Conservation (phyloP, 169 alveolate genomes). For the Amoebophrya sp. region DNA sequence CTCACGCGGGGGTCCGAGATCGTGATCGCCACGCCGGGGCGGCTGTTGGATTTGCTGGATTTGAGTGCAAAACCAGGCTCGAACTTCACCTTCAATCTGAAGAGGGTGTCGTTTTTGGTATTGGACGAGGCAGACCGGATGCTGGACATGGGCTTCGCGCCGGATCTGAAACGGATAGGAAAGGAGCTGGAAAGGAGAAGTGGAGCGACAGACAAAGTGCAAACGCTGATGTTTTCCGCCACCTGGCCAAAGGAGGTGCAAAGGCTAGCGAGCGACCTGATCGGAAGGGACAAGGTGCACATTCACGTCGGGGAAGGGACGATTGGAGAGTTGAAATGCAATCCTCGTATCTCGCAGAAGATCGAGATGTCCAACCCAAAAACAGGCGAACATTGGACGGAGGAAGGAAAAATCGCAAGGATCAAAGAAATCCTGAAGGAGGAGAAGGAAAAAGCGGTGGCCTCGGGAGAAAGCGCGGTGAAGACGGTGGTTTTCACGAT, state of each 20-base stretch:
- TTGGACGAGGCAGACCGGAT: conserved; percentile 97
- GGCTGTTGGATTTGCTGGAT: conserved; percentile 83
- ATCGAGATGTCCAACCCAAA: not conserved
- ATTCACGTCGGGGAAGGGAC: conserved; percentile 66
- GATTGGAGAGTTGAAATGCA: not conserved
- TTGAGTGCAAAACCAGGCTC: conserved; percentile 60
- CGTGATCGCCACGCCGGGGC: conserved; percentile 69
- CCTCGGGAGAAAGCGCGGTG: not conserved
- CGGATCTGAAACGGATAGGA: conserved; percentile 76
- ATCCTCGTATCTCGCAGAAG: not conserved
- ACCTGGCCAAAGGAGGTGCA: conserved; percentile 94
- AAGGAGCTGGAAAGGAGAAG: too few species aligned
- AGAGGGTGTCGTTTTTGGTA: conserved; percentile 77
- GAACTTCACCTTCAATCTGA: conserved; percentile 55
- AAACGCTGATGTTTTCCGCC: conserved; percentile 89
- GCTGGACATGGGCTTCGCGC: conserved; percentile 98
- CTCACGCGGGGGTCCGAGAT: conserved; percentile 67
- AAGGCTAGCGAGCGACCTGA: conserved; percentile 70
- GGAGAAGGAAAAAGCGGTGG: not conserved
- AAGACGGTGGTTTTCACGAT: conserved; percentile 49
- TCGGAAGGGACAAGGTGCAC: conserved; percentile 78
- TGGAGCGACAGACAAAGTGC: too few species aligned
- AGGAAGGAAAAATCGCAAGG: not conserved
- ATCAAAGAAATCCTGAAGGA: not conserved
- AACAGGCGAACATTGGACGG: not conserved